Percentiles rank a stretch among this genome's conserved stretches.
phyloP scores from a whole-genome alignment of 257 asterid species.

The Verbascum thapsus region DNA sequence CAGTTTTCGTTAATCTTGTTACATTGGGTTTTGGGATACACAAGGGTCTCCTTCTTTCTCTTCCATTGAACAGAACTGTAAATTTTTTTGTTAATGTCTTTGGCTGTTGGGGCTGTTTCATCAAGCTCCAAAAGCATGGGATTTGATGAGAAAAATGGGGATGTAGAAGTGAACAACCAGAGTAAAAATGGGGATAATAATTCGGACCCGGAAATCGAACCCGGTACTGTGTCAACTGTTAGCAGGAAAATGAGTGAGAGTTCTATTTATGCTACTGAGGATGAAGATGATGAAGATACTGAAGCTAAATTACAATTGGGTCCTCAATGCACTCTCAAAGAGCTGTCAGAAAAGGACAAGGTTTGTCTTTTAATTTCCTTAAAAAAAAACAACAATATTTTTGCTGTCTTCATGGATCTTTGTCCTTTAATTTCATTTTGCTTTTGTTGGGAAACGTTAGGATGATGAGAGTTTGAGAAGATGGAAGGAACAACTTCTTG shows the following conservation, averaged over 20 bases:
- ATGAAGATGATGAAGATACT: constrained; percentile 81
- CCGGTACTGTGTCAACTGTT: constrained; percentile 43
- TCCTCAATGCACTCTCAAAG: constrained; percentile 90
- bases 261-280: constrained; percentile 72
- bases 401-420: background rate
- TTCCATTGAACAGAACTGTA: constrained; percentile 19
- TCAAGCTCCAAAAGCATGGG: constrained; percentile 82
- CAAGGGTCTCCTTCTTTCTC: constrained; percentile 10
- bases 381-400: background rate
- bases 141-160: constrained; percentile 60
- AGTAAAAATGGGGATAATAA: constrained; percentile 28
- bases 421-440: too few relatives aligned
- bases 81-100: constrained; percentile 57
- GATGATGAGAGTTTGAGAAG: constrained; percentile 97
- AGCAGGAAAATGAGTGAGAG: constrained; percentile 71
- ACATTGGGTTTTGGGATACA: background rate
- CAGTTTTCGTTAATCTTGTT: constrained; percentile 25
- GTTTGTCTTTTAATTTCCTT: constrained; percentile 35
- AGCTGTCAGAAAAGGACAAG: constrained; percentile 86
- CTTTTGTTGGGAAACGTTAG: constrained; percentile 40
- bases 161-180: constrained; percentile 39
- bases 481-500: constrained; percentile 99
- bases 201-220: constrained; percentile 53
- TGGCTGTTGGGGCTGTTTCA: constrained; percentile 69
- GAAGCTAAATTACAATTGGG: constrained; percentile 77